Percentiles rank a stretch among this genome's conserved stretches.
These are phyloP conservation scores for Micractinium conductrix DNA, from an alignment of 139 green algal species.

Conservation along the genomic window DNA sequence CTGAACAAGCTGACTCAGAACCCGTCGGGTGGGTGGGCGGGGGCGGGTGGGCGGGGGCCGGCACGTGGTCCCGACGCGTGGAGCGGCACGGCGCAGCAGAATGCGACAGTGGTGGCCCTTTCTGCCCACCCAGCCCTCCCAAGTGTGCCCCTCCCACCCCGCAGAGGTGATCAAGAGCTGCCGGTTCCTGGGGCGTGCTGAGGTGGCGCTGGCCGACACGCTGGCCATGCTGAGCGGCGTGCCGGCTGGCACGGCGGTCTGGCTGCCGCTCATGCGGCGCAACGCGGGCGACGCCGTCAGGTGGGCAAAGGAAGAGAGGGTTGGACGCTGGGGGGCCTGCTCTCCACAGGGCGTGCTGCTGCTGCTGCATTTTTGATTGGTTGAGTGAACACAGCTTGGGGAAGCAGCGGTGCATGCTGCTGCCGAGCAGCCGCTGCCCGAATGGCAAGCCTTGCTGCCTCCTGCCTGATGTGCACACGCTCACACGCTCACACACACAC, in stretches of 20 bases:
- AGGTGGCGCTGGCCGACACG: slow-evolving; percentile 75
- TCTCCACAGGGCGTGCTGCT: not conserved
- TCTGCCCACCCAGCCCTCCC: no score
- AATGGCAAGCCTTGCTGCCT: no score
- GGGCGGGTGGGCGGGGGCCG: not conserved
- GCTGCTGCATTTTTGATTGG: not conserved
- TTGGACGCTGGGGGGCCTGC: not conserved
- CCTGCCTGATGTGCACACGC: no score
- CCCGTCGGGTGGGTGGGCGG: slow-evolving; percentile 21
- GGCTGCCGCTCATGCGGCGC: slow-evolving; percentile 62
- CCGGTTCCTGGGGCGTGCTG: slow-evolving; percentile 62
- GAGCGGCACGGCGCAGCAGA: not conserved
- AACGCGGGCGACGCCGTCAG: slow-evolving; percentile 51
- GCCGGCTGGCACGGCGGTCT: slow-evolving; percentile 42
- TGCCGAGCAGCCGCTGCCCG: no score
- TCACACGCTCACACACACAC: not conserved
- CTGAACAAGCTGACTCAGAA: slow-evolving; percentile 45
- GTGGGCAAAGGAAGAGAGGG: not conserved
- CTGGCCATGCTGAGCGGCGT: slow-evolving; percentile 46
- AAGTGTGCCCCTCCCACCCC: no score
- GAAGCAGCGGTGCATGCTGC: no score
- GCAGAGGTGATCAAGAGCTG: slow-evolving; percentile 57
- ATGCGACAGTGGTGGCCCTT: no score
- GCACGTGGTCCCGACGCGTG: not conserved
- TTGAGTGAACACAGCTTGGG: no score